Conservation (phyloP, 2,329 filamentous ascomycete genomes). For the Aspergillus brasiliensis region DNA sequence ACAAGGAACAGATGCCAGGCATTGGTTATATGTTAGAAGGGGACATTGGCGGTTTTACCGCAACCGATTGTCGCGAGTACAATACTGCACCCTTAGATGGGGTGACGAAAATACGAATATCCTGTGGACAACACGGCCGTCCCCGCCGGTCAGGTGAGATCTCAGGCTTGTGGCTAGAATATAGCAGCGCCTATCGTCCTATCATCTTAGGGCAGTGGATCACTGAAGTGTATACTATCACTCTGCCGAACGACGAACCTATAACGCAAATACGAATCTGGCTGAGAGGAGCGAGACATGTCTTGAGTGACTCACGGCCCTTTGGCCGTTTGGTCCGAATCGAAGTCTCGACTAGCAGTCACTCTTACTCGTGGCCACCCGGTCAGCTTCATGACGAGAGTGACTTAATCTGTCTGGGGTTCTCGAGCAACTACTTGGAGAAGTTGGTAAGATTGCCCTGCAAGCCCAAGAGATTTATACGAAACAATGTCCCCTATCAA, state of each 20-base stretch:
- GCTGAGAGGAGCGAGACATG: not conserved
- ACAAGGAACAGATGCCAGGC: too few species aligned
- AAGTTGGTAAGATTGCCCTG: too few species aligned
- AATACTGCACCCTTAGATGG: constrained; percentile 3
- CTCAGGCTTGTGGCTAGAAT: constrained; percentile 14
- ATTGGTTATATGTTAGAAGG: too few species aligned
- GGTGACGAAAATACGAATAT: constrained; percentile 5
- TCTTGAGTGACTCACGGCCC: not conserved
- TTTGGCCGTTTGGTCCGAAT: constrained; percentile 8
- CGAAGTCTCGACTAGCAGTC: constrained; percentile 3
- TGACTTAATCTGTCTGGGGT: not conserved
- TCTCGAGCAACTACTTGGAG: too few species aligned
- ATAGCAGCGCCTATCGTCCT: not conserved
- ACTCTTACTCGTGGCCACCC: not conserved
- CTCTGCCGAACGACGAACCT: not conserved
- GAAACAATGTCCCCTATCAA: too few species aligned
- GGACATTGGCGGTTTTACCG: too few species aligned
- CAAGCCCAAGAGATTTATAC: too few species aligned
- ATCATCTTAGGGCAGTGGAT: constrained; percentile 13
- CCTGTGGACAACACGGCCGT: not conserved
- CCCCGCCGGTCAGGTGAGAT: constrained; percentile 3
- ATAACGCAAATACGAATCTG: constrained; percentile 4
- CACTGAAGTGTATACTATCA: not conserved
- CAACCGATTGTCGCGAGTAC: constrained; percentile 1
- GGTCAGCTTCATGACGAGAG: not conserved